phyloP scores from a whole-genome alignment of 331 rosid genomes.

The Rhamnella rubrinervis region DNA sequence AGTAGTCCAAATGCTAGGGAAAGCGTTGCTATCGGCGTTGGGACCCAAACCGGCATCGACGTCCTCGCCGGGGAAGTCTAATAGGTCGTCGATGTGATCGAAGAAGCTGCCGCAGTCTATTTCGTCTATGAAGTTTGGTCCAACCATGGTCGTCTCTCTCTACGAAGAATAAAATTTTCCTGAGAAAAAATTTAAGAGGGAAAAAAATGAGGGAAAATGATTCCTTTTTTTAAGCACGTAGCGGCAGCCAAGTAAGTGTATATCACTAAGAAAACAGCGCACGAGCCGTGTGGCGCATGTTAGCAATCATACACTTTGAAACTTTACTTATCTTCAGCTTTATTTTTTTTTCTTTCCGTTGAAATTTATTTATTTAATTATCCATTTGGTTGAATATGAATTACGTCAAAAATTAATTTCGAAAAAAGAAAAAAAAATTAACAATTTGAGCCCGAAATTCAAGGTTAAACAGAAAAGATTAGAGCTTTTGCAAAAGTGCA shows the following conservation, averaged over 20 bases:
- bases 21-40: constrained; percentile 32
- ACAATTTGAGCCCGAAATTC: not conserved
- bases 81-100: constrained; percentile 92
- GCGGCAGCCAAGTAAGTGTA: no score
- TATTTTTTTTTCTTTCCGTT: no score
- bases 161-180: constrained; percentile 13
- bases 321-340: no score
- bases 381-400: not conserved
- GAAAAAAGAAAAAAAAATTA: not conserved
- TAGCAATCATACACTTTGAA: constrained; percentile 25
- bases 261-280: no score
- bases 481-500: constrained; percentile 23
- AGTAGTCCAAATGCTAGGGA: constrained; percentile 58
- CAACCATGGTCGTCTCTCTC: constrained; percentile 52
- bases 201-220: not conserved
- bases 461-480: constrained; percentile 7
- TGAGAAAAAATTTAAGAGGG: constrained; percentile 20
- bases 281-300: constrained; percentile 31
- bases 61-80: constrained; percentile 75
- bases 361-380: no score
- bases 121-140: constrained; percentile 72
- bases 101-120: constrained; percentile 93
- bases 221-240: no score
- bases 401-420: not conserved
- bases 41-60: constrained; percentile 55